Evolutionary conservation across 805 yeast species (phyloP).

Genomic region (Hyphopichia homilentoma): DNA sequence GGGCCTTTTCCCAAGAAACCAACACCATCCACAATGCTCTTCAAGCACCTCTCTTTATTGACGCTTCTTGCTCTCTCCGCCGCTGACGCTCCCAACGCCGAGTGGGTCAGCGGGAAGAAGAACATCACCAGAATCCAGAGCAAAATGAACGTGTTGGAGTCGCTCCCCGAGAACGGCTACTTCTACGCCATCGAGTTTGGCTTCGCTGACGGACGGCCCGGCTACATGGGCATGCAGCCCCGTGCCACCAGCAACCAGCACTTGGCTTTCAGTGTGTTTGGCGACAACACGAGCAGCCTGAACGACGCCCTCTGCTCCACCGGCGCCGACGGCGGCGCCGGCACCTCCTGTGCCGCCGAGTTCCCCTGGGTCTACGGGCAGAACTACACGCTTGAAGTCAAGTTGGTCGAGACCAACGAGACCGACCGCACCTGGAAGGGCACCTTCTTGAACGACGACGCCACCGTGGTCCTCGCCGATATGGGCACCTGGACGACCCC

Average conservation of each 20-base stretch:
- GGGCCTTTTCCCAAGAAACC: too few relatives aligned
- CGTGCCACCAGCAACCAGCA: too few relatives aligned
- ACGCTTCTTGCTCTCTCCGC: background rate
- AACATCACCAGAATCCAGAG: background rate
- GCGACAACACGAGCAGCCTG: slow-evolving; percentile 5
- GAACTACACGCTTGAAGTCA: slow-evolving; percentile 5
- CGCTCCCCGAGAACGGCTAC: slow-evolving; percentile 5
- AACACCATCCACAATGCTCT: too few relatives aligned
- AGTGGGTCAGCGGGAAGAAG: background rate
- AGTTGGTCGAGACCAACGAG: background rate
- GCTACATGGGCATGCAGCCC: slow-evolving; percentile 10
- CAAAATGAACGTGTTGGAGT: too few relatives aligned
- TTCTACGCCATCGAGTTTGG: slow-evolving; percentile 8
- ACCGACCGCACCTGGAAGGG: slow-evolving; percentile 10
- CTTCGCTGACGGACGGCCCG: slow-evolving; percentile 4
- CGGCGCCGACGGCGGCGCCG: slow-evolving; percentile 11
- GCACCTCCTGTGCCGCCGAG: slow-evolving; percentile 7
- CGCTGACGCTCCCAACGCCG: background rate
- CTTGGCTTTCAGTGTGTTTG: slow-evolving; percentile 10
- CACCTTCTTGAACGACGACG: slow-evolving; percentile 6
- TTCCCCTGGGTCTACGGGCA: slow-evolving; percentile 9
- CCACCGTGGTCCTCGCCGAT: slow-evolving; percentile 2
- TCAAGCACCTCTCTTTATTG: background rate
- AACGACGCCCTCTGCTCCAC: slow-evolving; percentile 2
- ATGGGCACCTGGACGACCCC: slow-evolving; percentile 1